Percentiles rank a stretch among this genome's conserved stretches.
These are phyloP conservation scores for Rhizopogon vesiculosus DNA, from an alignment of 768 basidiomycete genomes.

Conservation along the genomic window DNA sequence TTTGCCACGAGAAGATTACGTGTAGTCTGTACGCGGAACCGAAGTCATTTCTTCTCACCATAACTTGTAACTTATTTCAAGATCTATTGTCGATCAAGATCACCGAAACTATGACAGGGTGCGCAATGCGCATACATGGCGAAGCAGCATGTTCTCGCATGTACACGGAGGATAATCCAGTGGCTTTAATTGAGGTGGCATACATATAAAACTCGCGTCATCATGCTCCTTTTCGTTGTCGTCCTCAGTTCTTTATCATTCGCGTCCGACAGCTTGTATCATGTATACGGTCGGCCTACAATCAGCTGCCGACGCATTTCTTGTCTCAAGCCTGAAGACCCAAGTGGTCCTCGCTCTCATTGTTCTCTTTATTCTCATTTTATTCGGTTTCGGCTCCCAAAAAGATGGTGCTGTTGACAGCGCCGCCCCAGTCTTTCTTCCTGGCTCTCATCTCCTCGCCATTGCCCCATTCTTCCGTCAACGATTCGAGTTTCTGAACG, in stretches of 20 bases:
- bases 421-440: constrained; percentile 47
- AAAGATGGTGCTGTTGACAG: constrained; percentile 40
- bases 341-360: constrained; percentile 29
- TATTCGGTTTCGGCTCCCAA: constrained; percentile 30
- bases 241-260: constrained; percentile 17
- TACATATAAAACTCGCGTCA: neutral
- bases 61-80: neutral
- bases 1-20: constrained; percentile 10
- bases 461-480: constrained; percentile 65
- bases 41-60: constrained; percentile 8
- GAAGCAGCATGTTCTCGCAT: neutral
- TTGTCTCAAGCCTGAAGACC: constrained; percentile 27
- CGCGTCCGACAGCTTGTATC: constrained; percentile 18
- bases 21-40: constrained; percentile 19
- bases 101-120: neutral
- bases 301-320: constrained; percentile 31
- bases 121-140: neutral
- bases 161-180: neutral
- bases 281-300: constrained; percentile 42
- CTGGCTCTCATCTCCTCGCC: constrained; percentile 52
- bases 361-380: constrained; percentile 36
- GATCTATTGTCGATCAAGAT: constrained; percentile 9
- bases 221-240: constrained; percentile 12
- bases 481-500: constrained; percentile 69
- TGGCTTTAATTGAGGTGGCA: neutral